phyloP scores from a whole-genome alignment of 192 early-diverging fungal species.

The Backusella morwellensis region DNA sequence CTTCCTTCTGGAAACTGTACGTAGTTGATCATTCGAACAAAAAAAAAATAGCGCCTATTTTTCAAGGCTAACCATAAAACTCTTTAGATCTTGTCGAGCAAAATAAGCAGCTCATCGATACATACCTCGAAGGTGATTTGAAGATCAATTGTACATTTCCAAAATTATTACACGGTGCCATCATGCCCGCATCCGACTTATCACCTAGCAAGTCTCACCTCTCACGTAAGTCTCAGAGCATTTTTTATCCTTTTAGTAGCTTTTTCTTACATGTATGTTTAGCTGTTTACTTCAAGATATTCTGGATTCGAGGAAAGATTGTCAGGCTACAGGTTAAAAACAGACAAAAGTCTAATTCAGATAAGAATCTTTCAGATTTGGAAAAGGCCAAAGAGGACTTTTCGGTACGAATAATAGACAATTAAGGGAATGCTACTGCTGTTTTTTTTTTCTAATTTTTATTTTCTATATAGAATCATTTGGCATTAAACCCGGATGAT shows the following conservation, averaged over 20 bases:
- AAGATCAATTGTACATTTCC: neutral
- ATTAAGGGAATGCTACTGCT: neutral
- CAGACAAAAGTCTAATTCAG: slow-evolving; percentile 42
- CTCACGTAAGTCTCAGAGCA: slow-evolving; percentile 4
- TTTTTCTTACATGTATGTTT: neutral
- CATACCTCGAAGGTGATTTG: neutral
- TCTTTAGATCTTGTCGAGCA: neutral
- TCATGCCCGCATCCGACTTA: neutral
- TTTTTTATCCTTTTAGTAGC: neutral
- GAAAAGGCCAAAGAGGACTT: slow-evolving; percentile 56
- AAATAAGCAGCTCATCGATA: slow-evolving; percentile 1
- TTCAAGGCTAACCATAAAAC: neutral
- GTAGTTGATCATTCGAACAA: neutral
- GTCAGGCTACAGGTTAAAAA: slow-evolving; percentile 47
- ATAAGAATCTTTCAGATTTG: slow-evolving; percentile 55
- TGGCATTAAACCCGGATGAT: slow-evolving; percentile 53
- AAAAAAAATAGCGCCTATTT: slow-evolving; percentile 2
- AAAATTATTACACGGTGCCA: neutral
- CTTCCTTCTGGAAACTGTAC: slow-evolving; percentile 53
- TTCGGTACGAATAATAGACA: slow-evolving; percentile 26
- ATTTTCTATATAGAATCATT: slow-evolving; percentile 33
- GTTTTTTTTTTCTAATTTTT: neutral
- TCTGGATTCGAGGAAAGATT: slow-evolving; percentile 57
- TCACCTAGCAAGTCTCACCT: neutral
- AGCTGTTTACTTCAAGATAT: slow-evolving; percentile 55